A percentile compares a stretch with the other conserved stretches of the same genome.
Evolutionary conservation across 2,329 filamentous ascomycete species (phyloP).

Genomic region (Uncinocarpus reesii): DNA sequence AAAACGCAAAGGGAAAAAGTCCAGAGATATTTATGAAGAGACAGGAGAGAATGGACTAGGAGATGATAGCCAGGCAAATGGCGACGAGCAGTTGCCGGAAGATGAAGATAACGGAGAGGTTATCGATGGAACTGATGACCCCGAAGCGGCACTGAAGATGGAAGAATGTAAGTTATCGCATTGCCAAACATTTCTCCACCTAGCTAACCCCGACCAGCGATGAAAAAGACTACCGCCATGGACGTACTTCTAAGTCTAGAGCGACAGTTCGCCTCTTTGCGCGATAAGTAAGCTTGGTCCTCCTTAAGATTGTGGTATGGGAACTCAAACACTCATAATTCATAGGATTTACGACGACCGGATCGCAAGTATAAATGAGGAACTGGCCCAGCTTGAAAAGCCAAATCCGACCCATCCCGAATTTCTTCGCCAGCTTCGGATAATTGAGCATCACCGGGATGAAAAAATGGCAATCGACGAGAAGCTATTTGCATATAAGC

Average conservation of each 20-base stretch:
- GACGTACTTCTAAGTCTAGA: slow-evolving; percentile 73
- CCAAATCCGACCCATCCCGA: slow-evolving; percentile 68
- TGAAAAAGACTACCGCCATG: slow-evolving; percentile 68
- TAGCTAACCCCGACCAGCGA: slow-evolving; percentile 43
- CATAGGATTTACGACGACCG: slow-evolving; percentile 76
- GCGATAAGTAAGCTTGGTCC: slow-evolving; percentile 45
- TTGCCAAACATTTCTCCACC: neutral
- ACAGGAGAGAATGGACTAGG: slow-evolving; percentile 25
- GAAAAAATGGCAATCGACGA: slow-evolving; percentile 69
- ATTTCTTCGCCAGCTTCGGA: slow-evolving; percentile 79
- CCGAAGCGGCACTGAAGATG: slow-evolving; percentile 37
- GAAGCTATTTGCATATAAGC: slow-evolving; percentile 61
- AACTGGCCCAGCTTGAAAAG: slow-evolving; percentile 51
- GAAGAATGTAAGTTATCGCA: slow-evolving; percentile 40
- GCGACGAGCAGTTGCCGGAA: slow-evolving; percentile 38
- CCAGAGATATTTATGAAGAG: slow-evolving; percentile 32
- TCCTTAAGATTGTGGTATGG: neutral
- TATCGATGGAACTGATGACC: slow-evolving; percentile 38
- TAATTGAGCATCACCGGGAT: slow-evolving; percentile 69
- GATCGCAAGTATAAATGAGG: slow-evolving; percentile 65
- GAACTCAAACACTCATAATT: slow-evolving; percentile 4
- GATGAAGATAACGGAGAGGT: slow-evolving; percentile 41
- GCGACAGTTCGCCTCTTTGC: slow-evolving; percentile 75
- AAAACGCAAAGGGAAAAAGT: slow-evolving; percentile 38
- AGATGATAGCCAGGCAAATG: slow-evolving; percentile 34